Percentiles rank a stretch among this genome's conserved stretches.
Conservation (phyloP, 805 yeast species). For the Wickerhamiella dianesei region DNA sequence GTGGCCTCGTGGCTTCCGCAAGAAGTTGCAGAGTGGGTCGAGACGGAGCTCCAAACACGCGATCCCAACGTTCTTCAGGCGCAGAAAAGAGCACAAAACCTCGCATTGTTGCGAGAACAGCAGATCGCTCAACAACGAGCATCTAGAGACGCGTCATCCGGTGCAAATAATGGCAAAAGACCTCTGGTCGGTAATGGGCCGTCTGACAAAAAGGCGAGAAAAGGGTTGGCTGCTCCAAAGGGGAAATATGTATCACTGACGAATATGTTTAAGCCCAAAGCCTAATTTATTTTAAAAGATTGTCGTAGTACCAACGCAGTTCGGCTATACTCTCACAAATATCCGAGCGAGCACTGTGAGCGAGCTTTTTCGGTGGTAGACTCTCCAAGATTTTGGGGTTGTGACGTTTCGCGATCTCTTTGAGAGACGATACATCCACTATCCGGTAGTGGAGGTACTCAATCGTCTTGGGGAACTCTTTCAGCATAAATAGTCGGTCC, state of each 20-base stretch:
- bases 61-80: constrained; percentile 15
- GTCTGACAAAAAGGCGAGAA: constrained; percentile 7
- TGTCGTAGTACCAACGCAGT: constrained; percentile 57
- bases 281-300: constrained; percentile 35
- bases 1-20: constrained; percentile 18
- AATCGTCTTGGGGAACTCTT: constrained; percentile 63
- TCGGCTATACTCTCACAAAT: constrained; percentile 81
- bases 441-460: constrained; percentile 57
- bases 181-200: constrained; percentile 3
- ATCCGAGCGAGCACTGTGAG: constrained; percentile 82
- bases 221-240: neutral
- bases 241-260: constrained; percentile 1
- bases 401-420: constrained; percentile 69
- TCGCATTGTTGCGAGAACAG: neutral
- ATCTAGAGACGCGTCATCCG: constrained; percentile 13
- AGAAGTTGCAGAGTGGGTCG: constrained; percentile 12
- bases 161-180: constrained; percentile 7
- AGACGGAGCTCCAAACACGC: constrained; percentile 16
- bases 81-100: constrained; percentile 6
- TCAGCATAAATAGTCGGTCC: constrained; percentile 73
- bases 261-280: constrained; percentile 30
- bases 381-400: constrained; percentile 46
- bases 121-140: neutral
- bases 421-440: constrained; percentile 77
- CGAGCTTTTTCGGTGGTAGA: constrained; percentile 49